phyloP scores from a whole-genome alignment of 2,329 filamentous ascomycete species.

The Ophiostoma sp. region DNA sequence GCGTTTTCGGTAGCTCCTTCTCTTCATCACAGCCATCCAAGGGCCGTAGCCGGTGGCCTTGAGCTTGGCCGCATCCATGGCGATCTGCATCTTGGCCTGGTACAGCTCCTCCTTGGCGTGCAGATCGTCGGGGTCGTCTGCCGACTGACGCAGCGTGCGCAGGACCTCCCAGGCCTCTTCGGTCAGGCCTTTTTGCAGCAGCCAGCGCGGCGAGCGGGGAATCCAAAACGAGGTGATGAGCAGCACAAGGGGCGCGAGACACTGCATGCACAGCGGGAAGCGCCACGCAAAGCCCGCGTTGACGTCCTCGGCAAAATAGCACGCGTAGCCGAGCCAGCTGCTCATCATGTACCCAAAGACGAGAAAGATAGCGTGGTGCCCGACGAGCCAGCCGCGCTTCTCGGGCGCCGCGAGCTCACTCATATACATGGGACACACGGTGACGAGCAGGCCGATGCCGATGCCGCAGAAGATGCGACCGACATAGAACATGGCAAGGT shows the following conservation, averaged over 20 bases:
- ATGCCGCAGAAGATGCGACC: slow-evolving; percentile 40
- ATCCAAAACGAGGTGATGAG: slow-evolving; percentile 39
- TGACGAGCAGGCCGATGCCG: slow-evolving; percentile 40
- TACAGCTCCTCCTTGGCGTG: slow-evolving; percentile 43
- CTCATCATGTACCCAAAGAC: slow-evolving; percentile 44
- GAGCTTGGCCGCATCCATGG: slow-evolving; percentile 39
- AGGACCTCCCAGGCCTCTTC: slow-evolving; percentile 44
- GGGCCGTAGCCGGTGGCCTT: slow-evolving; percentile 36
- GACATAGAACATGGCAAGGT: slow-evolving; percentile 41
- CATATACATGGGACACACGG: slow-evolving; percentile 42
- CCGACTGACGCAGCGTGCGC: slow-evolving; percentile 35
- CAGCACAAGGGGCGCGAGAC: slow-evolving; percentile 33
- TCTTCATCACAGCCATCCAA: slow-evolving; percentile 41
- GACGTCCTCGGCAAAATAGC: slow-evolving; percentile 36
- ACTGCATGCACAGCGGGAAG: slow-evolving; percentile 41
- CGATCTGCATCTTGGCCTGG: slow-evolving; percentile 43
- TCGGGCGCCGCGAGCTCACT: slow-evolving; percentile 39
- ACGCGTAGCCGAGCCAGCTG: slow-evolving; percentile 41
- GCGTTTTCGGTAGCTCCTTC: slow-evolving; percentile 46
- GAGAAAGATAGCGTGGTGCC: slow-evolving; percentile 43
- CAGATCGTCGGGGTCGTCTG: slow-evolving; percentile 38
- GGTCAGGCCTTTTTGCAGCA: slow-evolving; percentile 41
- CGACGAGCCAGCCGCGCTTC: slow-evolving; percentile 41
- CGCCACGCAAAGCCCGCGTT: slow-evolving; percentile 41
- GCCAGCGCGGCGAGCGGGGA: slow-evolving; percentile 45